phyloP scores from a whole-genome alignment of 306 rosid genomes.

The Dicorynia guianensis region DNA sequence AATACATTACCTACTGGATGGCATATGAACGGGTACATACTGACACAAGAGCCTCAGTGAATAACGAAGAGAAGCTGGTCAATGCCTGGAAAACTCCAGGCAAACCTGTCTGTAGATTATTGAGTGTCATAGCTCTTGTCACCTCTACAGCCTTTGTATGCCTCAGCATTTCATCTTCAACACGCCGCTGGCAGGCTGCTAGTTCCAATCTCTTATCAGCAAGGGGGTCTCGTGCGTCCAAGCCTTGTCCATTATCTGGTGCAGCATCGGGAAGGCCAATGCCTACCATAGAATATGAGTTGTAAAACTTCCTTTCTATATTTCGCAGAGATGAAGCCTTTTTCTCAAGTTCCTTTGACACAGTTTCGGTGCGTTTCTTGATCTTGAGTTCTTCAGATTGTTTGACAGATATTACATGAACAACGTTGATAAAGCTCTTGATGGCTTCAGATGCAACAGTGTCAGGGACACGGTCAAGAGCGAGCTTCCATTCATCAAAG shows the following conservation, averaged over 20 bases:
- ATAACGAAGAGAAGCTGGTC: constrained; percentile 87
- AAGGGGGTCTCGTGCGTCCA: constrained; percentile 94
- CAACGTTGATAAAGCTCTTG: constrained; percentile 89
- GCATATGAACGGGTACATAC: constrained; percentile 87
- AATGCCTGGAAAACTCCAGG: constrained; percentile 96
- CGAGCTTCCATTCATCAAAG: constrained; percentile 96
- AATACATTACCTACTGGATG: constrained; percentile 61
- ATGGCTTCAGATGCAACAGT: constrained; percentile 96
- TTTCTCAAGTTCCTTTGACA: constrained; percentile 90
- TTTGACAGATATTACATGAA: constrained; percentile 76
- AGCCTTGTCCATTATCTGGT: constrained; percentile 64
- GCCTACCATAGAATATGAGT: constrained; percentile 94
- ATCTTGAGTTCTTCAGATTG: constrained; percentile 89
- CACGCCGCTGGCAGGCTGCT: constrained; percentile 84
- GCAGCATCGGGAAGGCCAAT: constrained; percentile 86
- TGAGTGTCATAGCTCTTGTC: constrained; percentile 93
- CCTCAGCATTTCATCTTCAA: constrained; percentile 85
- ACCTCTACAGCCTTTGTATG: constrained; percentile 91
- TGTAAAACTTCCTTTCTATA: constrained; percentile 88
- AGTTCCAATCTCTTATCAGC: constrained; percentile 89
- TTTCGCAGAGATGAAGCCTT: constrained; percentile 81
- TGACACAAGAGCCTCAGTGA: constrained; percentile 77
- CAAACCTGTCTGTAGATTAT: constrained; percentile 93
- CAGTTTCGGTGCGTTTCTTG: constrained; percentile 74
- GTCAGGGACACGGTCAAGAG: constrained; percentile 97